phyloP scores from a whole-genome alignment of 2,329 filamentous ascomycete species.

The Xylariaceae sp. region DNA sequence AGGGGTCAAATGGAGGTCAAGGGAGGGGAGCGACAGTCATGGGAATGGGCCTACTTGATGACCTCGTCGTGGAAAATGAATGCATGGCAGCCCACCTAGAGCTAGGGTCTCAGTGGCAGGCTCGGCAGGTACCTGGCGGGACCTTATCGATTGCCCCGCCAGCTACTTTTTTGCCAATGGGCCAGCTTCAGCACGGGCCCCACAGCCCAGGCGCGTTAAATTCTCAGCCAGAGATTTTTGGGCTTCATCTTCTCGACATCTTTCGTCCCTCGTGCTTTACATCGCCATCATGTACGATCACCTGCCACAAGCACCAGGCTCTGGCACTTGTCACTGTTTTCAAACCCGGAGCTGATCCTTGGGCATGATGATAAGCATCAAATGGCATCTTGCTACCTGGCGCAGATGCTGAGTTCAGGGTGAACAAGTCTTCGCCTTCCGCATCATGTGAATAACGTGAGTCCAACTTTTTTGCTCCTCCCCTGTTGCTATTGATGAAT shows the following conservation, averaged over 20 bases:
- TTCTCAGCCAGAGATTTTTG: slow-evolving; percentile 14
- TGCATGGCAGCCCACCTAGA: no score
- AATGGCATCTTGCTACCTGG: neutral
- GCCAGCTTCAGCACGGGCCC: slow-evolving; percentile 8
- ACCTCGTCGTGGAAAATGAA: no score
- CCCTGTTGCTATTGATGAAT: slow-evolving; percentile 50
- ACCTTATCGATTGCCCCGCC: slow-evolving; percentile 18
- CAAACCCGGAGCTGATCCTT: neutral
- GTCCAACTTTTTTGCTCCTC: neutral
- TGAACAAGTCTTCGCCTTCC: neutral
- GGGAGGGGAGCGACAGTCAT: neutral
- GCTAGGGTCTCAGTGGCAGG: no score
- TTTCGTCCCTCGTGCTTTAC: neutral
- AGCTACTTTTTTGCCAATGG: neutral
- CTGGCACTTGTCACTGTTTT: neutral
- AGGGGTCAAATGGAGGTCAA: no score
- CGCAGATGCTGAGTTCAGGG: slow-evolving; percentile 6
- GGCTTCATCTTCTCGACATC: slow-evolving; percentile 2
- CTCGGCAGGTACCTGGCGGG: slow-evolving; percentile 8
- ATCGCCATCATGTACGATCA: neutral
- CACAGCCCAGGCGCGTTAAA: slow-evolving; percentile 12
- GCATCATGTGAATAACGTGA: neutral
- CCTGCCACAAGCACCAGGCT: neutral
- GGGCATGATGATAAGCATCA: neutral
- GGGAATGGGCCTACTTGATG: slow-evolving; percentile 10